A percentile compares a stretch with the other conserved stretches of the same genome.
phyloP scores from a whole-genome alignment of 1,139 yeast species.

The Meyerozyma sp. region DNA sequence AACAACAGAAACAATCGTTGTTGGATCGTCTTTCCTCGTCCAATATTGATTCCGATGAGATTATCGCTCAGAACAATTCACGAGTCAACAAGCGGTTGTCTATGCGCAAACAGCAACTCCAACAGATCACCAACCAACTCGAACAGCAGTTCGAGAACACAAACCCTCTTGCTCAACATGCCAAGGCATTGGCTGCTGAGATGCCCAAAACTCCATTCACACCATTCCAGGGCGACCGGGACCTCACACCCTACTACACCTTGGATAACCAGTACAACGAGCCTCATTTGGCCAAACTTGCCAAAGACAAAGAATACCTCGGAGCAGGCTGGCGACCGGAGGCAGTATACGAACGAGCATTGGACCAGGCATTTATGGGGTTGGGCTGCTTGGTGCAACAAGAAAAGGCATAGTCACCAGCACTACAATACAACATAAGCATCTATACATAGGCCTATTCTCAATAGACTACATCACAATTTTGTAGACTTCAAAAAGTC shows the following conservation, averaged over 20 bases:
- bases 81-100: conserved; percentile 54
- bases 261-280: conserved; percentile 40
- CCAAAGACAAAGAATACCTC: conserved; percentile 59
- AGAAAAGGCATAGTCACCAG: conserved; percentile 41
- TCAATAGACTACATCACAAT: too few species aligned
- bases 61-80: conserved; percentile 29
- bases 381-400: conserved; percentile 71
- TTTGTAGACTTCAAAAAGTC: too few species aligned
- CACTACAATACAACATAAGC: not conserved
- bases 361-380: conserved; percentile 88
- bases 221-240: conserved; percentile 90
- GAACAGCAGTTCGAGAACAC: conserved; percentile 34
- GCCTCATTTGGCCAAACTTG: conserved; percentile 48
- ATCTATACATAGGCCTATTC: too few species aligned
- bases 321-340: conserved; percentile 85
- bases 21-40: conserved; percentile 63
- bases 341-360: conserved; percentile 66
- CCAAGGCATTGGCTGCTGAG: conserved; percentile 15
- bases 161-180: conserved; percentile 20
- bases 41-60: conserved; percentile 47
- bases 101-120: conserved; percentile 62
- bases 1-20: conserved; percentile 61
- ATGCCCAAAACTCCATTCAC: conserved; percentile 64
- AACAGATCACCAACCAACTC: conserved; percentile 51
- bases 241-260: conserved; percentile 35